phyloP scores from a whole-genome alignment of 495 filamentous ascomycete genomes.

The Haplographium delicatum region DNA sequence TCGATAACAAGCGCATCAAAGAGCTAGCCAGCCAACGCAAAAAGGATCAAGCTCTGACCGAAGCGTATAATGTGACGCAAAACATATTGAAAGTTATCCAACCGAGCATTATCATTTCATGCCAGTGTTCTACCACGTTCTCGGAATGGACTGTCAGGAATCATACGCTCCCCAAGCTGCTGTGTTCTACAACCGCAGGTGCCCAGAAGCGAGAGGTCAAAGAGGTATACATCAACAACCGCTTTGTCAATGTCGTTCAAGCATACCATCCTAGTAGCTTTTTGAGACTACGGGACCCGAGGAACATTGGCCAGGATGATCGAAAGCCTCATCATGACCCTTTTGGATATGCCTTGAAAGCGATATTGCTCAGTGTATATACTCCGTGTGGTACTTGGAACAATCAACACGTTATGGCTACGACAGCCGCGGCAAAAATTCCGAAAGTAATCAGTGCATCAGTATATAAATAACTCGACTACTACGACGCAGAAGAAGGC shows the following conservation, averaged over 20 bases:
- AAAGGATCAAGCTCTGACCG: constrained; percentile 1
- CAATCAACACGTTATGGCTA: not conserved
- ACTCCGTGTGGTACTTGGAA: not conserved
- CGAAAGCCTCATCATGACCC: not conserved
- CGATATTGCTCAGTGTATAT: not conserved
- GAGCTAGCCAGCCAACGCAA: not conserved
- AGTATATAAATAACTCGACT: no score
- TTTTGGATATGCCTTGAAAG: not conserved
- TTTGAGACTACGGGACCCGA: no score
- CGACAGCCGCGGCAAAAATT: no score
- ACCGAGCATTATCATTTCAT: constrained; percentile 5
- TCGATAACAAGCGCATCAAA: not conserved
- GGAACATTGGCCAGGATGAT: not conserved
- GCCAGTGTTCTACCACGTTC: constrained; percentile 2
- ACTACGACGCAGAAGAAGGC: no score
- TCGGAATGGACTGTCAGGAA: not conserved
- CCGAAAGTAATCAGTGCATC: no score
- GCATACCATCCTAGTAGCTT: not conserved
- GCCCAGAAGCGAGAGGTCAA: not conserved
- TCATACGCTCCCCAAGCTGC: not conserved
- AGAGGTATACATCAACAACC: not conserved
- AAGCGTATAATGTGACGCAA: constrained; percentile 4
- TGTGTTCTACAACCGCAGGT: not conserved
- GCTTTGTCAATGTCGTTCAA: not conserved
- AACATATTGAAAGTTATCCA: constrained; percentile 3